Evolutionary conservation across 108 stramenopile genomes (phyloP).

Genomic region (Pseudonitzschia delicatissima): DNA sequence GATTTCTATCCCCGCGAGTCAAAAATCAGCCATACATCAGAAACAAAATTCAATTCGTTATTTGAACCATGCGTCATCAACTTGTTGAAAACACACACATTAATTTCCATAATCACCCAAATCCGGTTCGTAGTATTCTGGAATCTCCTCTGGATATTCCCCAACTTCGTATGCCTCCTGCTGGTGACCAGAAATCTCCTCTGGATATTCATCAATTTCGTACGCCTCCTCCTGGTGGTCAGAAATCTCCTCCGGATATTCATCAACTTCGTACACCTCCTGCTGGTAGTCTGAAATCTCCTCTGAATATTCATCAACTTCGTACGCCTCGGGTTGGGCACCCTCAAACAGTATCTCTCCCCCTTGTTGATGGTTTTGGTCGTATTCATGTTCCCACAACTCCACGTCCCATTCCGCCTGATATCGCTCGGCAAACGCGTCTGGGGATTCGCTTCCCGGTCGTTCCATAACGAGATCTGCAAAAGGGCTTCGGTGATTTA

Average conservation of each 20-base stretch:
- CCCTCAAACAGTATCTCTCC: neutral
- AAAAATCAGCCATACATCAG: too few relatives aligned
- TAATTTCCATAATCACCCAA: too few relatives aligned
- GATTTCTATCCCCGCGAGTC: too few relatives aligned
- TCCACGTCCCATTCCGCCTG: slow-evolving; percentile 16
- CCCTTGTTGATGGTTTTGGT: neutral
- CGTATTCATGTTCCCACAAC: slow-evolving; percentile 1
- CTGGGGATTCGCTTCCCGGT: neutral
- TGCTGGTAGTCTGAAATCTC: neutral
- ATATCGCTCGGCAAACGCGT: slow-evolving; percentile 3
- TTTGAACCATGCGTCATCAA: too few relatives aligned
- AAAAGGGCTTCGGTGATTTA: slow-evolving; percentile 6
- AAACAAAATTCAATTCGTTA: too few relatives aligned
- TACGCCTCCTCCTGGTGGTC: neutral
- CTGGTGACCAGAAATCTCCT: too few relatives aligned
- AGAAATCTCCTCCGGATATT: neutral
- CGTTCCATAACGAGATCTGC: neutral
- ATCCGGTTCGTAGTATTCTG: too few relatives aligned
- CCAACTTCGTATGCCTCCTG: too few relatives aligned
- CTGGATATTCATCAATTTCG: neutral
- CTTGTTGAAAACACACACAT: too few relatives aligned
- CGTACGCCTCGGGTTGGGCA: neutral
- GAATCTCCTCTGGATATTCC: too few relatives aligned
- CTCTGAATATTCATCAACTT: neutral
- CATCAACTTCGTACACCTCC: neutral